phyloP scores from a whole-genome alignment of 257 asterid species.

The Ilex asprella region DNA sequence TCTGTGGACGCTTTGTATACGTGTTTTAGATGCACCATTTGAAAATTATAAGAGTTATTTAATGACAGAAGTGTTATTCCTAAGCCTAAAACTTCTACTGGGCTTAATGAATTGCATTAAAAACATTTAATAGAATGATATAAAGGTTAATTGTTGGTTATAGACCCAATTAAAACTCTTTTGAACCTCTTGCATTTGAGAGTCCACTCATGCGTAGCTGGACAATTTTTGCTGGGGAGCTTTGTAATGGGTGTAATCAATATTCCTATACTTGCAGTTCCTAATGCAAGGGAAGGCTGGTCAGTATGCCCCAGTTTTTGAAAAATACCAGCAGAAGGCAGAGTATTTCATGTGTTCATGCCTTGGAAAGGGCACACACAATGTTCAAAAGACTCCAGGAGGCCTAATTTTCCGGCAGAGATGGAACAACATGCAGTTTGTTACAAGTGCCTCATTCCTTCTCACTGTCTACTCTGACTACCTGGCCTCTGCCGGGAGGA shows the following conservation, averaged over 20 bases:
- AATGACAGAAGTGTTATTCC: too few species aligned
- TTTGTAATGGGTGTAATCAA: neutral
- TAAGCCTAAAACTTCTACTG: too few species aligned
- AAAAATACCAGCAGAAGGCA: slow-evolving; percentile 2
- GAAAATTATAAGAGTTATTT: too few species aligned
- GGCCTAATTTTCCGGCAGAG: neutral
- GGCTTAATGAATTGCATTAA: too few species aligned
- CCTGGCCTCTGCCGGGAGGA: neutral
- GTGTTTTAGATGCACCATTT: too few species aligned
- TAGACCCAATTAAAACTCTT: too few species aligned
- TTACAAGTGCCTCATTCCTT: slow-evolving; percentile 1
- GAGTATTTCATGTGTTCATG: slow-evolving; percentile 1
- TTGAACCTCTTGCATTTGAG: too few species aligned
- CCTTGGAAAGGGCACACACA: neutral
- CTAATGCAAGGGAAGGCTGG: slow-evolving; percentile 1
- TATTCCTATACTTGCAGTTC: neutral
- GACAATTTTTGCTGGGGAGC: neutral
- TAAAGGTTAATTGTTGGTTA: neutral
- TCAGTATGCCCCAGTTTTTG: neutral
- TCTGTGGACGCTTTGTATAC: too few species aligned
- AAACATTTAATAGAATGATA: too few species aligned
- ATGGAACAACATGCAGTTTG: slow-evolving; percentile 4
- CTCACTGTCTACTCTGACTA: slow-evolving; percentile 3
- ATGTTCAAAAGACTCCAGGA: neutral
- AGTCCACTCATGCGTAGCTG: too few species aligned